Evolutionary conservation across 2,329 filamentous ascomycete species (phyloP).

Genomic region (Epichloe typhina): DNA sequence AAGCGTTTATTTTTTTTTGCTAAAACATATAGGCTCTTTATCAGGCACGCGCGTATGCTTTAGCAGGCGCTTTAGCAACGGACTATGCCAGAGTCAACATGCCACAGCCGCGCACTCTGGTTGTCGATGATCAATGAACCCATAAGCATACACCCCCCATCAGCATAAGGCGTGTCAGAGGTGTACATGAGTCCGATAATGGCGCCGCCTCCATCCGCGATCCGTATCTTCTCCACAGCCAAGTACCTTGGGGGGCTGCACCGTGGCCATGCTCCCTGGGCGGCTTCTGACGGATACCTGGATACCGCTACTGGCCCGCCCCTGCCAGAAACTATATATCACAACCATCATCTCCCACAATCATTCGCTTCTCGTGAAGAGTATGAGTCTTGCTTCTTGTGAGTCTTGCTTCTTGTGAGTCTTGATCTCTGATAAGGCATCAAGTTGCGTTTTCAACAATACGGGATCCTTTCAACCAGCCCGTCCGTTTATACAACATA

Average conservation of each 20-base stretch:
- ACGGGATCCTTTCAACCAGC: conserved; percentile 2
- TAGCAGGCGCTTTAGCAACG: not conserved
- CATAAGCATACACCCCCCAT: conserved; percentile 2
- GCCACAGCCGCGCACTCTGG: not conserved
- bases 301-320: not conserved
- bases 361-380: no score
- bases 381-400: not conserved
- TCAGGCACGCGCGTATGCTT: not conserved
- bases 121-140: not conserved
- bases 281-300: conserved; percentile 8
- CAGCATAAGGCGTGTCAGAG: not conserved
- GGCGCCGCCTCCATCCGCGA: conserved; percentile 6
- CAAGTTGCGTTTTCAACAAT: not conserved
- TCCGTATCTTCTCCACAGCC: conserved; percentile 8
- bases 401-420: not conserved
- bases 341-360: conserved; percentile 2
- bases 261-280: conserved; percentile 4
- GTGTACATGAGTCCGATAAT: conserved; percentile 1
- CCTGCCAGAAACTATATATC: conserved; percentile 5
- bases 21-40: not conserved
- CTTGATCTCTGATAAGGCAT: not conserved
- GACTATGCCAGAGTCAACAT: not conserved
- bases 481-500: not conserved
- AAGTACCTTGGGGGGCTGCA: conserved; percentile 7
- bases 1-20: not conserved